A percentile compares a stretch with the other conserved stretches of the same genome.
Evolutionary conservation across 208 protist species (phyloP).

Genomic region (Trypanosoma lewisi): DNA sequence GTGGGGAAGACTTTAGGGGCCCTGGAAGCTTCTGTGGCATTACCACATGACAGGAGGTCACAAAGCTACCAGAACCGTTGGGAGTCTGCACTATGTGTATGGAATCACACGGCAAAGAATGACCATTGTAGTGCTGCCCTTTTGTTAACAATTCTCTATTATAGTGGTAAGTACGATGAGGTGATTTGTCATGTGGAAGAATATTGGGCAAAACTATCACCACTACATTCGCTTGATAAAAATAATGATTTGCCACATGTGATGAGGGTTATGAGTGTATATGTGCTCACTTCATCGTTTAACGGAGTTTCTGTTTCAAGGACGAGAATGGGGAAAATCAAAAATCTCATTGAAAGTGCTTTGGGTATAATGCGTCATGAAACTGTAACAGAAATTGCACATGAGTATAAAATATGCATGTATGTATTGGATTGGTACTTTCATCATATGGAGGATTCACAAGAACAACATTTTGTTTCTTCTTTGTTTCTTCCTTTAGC

Average conservation of each 20-base stretch:
- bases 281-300: slow-evolving; percentile 19
- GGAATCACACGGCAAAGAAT: slow-evolving; percentile 2
- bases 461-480: not conserved
- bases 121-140: slow-evolving; percentile 15
- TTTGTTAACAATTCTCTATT: slow-evolving; percentile 19
- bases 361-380: not conserved
- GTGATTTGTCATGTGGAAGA: slow-evolving; percentile 9
- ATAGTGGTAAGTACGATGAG: slow-evolving; percentile 13
- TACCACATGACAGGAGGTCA: slow-evolving; percentile 7
- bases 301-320: not conserved
- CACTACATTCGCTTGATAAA: not conserved
- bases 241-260: slow-evolving; percentile 11
- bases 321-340: not conserved
- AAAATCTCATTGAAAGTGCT: slow-evolving; percentile 1
- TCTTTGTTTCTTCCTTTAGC: slow-evolving; percentile 16
- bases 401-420: slow-evolving; percentile 25
- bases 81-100: slow-evolving; percentile 17
- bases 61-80: slow-evolving; percentile 9
- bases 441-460: not conserved
- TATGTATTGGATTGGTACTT: slow-evolving; percentile 30
- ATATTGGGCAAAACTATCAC: not conserved
- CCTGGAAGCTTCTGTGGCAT: not conserved
- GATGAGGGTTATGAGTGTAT: slow-evolving; percentile 17
- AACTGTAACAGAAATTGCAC: slow-evolving; percentile 4
- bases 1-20: slow-evolving; percentile 3